Percentiles rank a stretch among this genome's conserved stretches.
These are phyloP conservation scores for Amanita pseudoporphyria DNA, from an alignment of 768 basidiomycete species.

Conservation along the genomic window DNA sequence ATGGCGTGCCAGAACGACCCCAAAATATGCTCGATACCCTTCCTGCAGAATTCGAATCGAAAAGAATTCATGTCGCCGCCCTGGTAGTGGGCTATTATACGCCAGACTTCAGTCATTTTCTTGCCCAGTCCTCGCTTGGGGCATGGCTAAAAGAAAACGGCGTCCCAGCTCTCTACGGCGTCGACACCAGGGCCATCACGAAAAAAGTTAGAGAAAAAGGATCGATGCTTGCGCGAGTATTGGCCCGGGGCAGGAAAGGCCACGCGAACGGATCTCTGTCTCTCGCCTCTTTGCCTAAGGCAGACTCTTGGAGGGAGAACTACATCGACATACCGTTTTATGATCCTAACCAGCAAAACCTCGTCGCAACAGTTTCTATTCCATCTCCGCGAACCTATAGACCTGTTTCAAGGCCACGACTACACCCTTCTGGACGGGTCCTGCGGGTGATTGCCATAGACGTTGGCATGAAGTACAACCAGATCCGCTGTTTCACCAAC, in stretches of 20 bases:
- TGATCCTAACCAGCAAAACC: constrained; percentile 84
- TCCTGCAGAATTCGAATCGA: constrained; percentile 84
- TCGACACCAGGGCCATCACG: constrained; percentile 94
- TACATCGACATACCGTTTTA: constrained; percentile 75
- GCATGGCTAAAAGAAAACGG: constrained; percentile 93
- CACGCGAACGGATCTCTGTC: constrained; percentile 28
- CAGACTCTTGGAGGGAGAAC: constrained; percentile 69
- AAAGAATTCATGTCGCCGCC: constrained; percentile 86
- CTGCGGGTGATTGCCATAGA: constrained; percentile 87
- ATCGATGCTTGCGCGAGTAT: constrained; percentile 79
- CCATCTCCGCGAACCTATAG: constrained; percentile 56
- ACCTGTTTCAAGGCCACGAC: constrained; percentile 41
- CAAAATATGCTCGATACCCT: constrained; percentile 38
- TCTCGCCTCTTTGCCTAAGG: constrained; percentile 35
- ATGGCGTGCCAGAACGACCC: constrained; percentile 82
- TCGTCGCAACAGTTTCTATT: constrained; percentile 86
- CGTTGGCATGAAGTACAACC: constrained; percentile 99
- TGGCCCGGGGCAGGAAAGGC: constrained; percentile 49
- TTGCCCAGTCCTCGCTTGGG: constrained; percentile 80
- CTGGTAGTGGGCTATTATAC: constrained; percentile 93
- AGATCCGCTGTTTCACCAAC: constrained; percentile 89
- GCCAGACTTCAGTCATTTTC: constrained; percentile 88
- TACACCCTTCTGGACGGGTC: constrained; percentile 72
- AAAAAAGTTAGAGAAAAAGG: constrained; percentile 95
- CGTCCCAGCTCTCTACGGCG: constrained; percentile 89